Conservation (phyloP, 257 asterid genomes). For the Agastache rugosa region DNA sequence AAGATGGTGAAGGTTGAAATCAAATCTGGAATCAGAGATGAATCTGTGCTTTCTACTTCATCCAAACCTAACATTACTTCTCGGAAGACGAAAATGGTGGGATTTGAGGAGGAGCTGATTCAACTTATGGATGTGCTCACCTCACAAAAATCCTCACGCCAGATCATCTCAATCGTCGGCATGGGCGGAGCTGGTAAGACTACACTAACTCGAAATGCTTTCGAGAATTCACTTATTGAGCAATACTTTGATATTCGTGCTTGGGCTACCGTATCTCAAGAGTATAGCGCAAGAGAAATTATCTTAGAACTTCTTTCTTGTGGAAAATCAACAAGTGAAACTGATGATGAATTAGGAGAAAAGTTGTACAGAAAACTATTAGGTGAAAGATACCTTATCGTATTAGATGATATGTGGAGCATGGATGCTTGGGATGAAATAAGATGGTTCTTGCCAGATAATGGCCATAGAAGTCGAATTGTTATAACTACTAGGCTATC, state of each 20-base stretch:
- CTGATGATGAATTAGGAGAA: background rate
- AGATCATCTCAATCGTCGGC: conserved; percentile 14
- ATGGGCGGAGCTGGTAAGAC: conserved; percentile 30
- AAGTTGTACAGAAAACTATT: background rate
- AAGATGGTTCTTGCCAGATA: conserved; percentile 1
- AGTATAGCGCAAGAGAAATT: background rate
- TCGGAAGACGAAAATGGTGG: background rate
- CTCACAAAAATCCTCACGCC: background rate
- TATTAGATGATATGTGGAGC: conserved; percentile 9
- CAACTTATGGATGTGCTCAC: conserved; percentile 21
- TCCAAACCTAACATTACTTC: background rate
- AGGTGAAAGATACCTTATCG: background rate
- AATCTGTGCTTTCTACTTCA: background rate
- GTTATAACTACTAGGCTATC: conserved; percentile 25
- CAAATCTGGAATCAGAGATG: background rate
- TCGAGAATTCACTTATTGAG: background rate
- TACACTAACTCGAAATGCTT: background rate
- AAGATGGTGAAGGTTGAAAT: background rate
- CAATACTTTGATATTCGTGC: conserved; percentile 17
- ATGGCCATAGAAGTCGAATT: conserved; percentile 14
- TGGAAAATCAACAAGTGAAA: background rate
- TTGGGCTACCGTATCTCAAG: conserved; percentile 26
- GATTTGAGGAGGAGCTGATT: conserved; percentile 15
- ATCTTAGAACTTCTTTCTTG: background rate
- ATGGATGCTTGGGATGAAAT: conserved; percentile 13